Base-by-base conservation (phyloP, 768 basidiomycete genomes). In the Podaxis rugospora region DNA sequence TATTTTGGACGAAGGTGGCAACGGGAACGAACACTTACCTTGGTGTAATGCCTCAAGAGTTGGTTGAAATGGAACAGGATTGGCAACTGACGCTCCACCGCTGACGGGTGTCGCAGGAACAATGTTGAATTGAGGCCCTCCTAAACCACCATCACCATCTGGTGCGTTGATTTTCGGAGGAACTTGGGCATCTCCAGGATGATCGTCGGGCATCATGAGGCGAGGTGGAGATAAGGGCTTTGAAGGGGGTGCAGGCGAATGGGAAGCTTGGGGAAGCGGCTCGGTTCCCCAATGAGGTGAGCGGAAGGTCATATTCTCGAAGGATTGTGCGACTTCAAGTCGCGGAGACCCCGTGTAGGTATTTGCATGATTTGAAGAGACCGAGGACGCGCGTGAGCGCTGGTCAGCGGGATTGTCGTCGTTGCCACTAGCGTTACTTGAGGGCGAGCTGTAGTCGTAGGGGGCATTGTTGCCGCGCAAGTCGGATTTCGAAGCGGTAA, bases 71-170 rank as follows among this genome's bases (percentile, higher is more conserved):
- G 82, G 78, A 39, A 75, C 79, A 40, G 63, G 60, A 23, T 75
- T 69, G 61, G 74, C 72, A 39, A 75, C 75, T 27, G 75, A 79
- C 37, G 75, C 85, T 21, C 83, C 86, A 47, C 85, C 87, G 62
- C 82, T 83, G 58, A 93, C 79, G 6, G 92, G 92, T 2, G 92
- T 93, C 21, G 91, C 89, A 44, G 92, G 92, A 5, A 92, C 90
- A 63, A 93, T 87, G 68, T 91, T 84, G 62, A 93, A 79, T 55
- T 81, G 82, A 0, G 88, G 90, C 0, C 87, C 85, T 16, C 75
- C 73, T 7, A 74, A 72, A 57, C 74, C 72, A 28, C 75, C 59
- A 50, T 62, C 63, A 49, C 63, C 62, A 75, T 79, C 47, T 79
- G 86, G 39, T 69, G 74, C 68, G 50, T 69, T 78, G 79, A 80